Evolutionary conservation across 2,329 filamentous ascomycete species (phyloP).

Genomic region (Hymenoscyphus occultus): DNA sequence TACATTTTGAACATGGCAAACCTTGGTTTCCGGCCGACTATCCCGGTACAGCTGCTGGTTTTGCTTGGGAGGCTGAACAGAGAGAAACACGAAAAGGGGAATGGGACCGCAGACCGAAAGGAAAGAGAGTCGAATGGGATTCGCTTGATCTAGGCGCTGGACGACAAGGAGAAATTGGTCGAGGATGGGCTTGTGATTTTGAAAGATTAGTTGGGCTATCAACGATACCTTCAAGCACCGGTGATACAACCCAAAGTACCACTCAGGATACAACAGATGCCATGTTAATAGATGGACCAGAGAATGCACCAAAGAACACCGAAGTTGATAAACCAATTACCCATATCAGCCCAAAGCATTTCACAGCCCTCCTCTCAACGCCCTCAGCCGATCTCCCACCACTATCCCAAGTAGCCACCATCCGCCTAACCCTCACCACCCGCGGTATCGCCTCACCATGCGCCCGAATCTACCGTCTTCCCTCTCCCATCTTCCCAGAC

Average conservation of each 20-base stretch:
- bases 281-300: conserved; percentile 12
- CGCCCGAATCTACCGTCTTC: conserved; percentile 84
- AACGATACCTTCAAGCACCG: conserved; percentile 6
- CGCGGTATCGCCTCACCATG: conserved; percentile 69
- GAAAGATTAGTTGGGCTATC: conserved; percentile 42
- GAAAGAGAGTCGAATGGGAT: conserved; percentile 74
- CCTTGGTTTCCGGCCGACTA: conserved; percentile 88
- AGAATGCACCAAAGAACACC: not conserved
- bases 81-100: conserved; percentile 55
- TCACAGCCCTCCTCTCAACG: conserved; percentile 28
- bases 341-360: conserved; percentile 23
- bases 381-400: conserved; percentile 32
- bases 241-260: not conserved
- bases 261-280: not conserved
- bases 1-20: conserved; percentile 72
- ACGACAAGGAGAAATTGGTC: conserved; percentile 77
- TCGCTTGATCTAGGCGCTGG: conserved; percentile 70
- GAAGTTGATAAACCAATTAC: conserved; percentile 17
- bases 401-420: conserved; percentile 50
- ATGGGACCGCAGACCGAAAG: conserved; percentile 78
- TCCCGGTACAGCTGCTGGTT: conserved; percentile 74
- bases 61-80: conserved; percentile 71
- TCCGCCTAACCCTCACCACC: conserved; percentile 63
- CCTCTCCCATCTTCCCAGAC: conserved; percentile 39
- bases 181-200: conserved; percentile 83